phyloP scores from a whole-genome alignment of 1,284 basidiomycete species.

The Apiotrichum sp. region DNA sequence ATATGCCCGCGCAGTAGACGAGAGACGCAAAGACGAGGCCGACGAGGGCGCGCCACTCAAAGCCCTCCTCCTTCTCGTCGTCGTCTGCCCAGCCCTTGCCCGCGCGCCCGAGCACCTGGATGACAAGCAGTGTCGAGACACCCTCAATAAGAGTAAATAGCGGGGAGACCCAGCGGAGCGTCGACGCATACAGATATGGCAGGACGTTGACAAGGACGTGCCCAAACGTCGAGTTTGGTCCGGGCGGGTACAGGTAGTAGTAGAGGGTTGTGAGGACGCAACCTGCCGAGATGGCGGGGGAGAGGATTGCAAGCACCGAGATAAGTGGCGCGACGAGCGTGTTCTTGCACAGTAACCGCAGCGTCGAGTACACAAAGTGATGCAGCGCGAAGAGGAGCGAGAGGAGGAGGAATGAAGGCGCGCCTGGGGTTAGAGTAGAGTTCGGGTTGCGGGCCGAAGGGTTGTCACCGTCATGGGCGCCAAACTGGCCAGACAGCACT shows the following conservation, averaged over 20 bases:
- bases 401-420: conserved; percentile 46
- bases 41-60: conserved; percentile 46
- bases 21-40: conserved; percentile 41
- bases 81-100: conserved; percentile 48
- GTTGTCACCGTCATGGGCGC: too few relatives aligned
- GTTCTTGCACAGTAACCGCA: conserved; percentile 42
- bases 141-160: conserved; percentile 47
- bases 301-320: conserved; percentile 39
- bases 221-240: conserved; percentile 1
- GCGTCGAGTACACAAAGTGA: conserved; percentile 44
- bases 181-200: conserved; percentile 42
- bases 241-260: conserved; percentile 41
- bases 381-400: conserved; percentile 45
- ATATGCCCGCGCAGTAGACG: conserved; percentile 43
- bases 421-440: conserved; percentile 25
- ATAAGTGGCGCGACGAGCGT: conserved; percentile 41
- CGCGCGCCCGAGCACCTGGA: conserved; percentile 44
- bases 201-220: conserved; percentile 42
- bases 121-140: conserved; percentile 40
- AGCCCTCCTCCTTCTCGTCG: conserved; percentile 42
- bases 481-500: conserved; percentile 6
- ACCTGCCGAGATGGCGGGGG: conserved; percentile 36
- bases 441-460: too few relatives aligned
- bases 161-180: conserved; percentile 44
- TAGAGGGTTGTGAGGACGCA: conserved; percentile 34